A percentile compares a stretch with the other conserved stretches of the same genome.
These are phyloP conservation scores for Cyberlindnera meyerae DNA, from an alignment of 805 yeast genomes.

Conservation along the genomic window DNA sequence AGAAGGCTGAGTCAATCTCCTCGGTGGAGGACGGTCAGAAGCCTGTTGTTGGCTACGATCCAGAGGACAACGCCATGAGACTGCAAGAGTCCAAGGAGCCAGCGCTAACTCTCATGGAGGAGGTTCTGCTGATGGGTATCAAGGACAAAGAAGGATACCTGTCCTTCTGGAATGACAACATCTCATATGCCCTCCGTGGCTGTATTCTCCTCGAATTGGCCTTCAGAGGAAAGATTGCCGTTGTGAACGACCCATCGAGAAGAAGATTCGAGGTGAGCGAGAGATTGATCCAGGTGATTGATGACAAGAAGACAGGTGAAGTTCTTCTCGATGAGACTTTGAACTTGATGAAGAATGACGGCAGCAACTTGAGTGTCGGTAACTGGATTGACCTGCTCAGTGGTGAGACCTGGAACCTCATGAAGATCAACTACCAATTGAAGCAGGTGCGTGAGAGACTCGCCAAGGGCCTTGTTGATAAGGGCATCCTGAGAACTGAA, in stretches of 20 bases:
- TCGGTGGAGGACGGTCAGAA: slow-evolving; percentile 13
- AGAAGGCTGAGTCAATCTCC: slow-evolving; percentile 5
- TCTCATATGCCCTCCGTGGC: slow-evolving; percentile 93
- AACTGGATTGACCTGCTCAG: slow-evolving; percentile 91
- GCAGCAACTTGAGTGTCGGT: slow-evolving; percentile 68
- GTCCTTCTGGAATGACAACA: slow-evolving; percentile 97
- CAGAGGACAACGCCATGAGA: slow-evolving; percentile 42
- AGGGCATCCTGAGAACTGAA: slow-evolving; percentile 93
- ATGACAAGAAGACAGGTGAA: slow-evolving; percentile 87
- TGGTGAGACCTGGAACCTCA: slow-evolving; percentile 96
- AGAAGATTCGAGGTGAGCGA: slow-evolving; percentile 85
- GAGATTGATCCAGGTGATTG: slow-evolving; percentile 80
- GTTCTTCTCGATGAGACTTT: slow-evolving; percentile 90
- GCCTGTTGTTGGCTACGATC: slow-evolving; percentile 72
- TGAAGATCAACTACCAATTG: slow-evolving; percentile 91
- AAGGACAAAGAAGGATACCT: slow-evolving; percentile 95
- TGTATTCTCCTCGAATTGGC: slow-evolving; percentile 91
- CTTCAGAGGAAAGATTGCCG: slow-evolving; percentile 79
- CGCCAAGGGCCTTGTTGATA: slow-evolving; percentile 95
- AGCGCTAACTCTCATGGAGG: slow-evolving; percentile 89
- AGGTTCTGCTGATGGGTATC: slow-evolving; percentile 85
- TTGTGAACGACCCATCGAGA: slow-evolving; percentile 89
- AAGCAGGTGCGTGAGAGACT: slow-evolving; percentile 96
- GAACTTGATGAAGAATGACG: slow-evolving; percentile 82
- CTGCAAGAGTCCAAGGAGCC: slow-evolving; percentile 46